Base-by-base conservation (phyloP, 805 yeast species). In the Kuraishia hungarica region DNA sequence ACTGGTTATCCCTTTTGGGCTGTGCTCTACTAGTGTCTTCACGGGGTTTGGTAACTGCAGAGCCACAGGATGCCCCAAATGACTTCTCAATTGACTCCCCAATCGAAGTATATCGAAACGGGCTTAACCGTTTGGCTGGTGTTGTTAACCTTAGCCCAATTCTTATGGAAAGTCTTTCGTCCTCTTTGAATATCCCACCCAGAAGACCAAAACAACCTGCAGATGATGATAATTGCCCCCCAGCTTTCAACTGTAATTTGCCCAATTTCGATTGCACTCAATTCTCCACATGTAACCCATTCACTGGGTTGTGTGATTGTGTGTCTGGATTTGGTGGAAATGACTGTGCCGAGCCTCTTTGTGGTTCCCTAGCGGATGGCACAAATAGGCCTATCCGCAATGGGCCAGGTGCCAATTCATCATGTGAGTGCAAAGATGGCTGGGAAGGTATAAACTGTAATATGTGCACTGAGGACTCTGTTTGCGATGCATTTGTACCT, bases 381-480 rank as follows among this genome's bases (percentile, higher is more conserved):
- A 72, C 74, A 55, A 65, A 68, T 46, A 77, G 98, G 56, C 96
- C 96, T 0, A 61, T 78, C 13, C 74, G 94, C 64, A 4, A 6
- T 7, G 70, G 80, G 5, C 72, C 72, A 22, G 79, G 77, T 15
- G 69, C 76, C 0, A 63, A 64, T 13, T 61, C 75, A 0, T 61
- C 75, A 0, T 94, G 99, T 70, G 73, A 73, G 0, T 93, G 99
- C 71, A 79, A 80, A 52, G 77, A 76, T 2, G 99, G 99, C 2
- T 94, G 99, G 99, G 73, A 75, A 3, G 98, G 99, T 50, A 87
- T 94, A 65, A 94, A 94, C 66, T 94, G 99, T 77, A 94, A 88
- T 64, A 69, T 94, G 67, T 94, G 99, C 70, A 72, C 76, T 23
- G 66, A 67, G 3, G 96, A 94, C 66, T 67, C 75, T 2, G 87